Conservation (phyloP, 2,329 filamentous ascomycete genomes). For the Microdochium trichocladiopsis region DNA sequence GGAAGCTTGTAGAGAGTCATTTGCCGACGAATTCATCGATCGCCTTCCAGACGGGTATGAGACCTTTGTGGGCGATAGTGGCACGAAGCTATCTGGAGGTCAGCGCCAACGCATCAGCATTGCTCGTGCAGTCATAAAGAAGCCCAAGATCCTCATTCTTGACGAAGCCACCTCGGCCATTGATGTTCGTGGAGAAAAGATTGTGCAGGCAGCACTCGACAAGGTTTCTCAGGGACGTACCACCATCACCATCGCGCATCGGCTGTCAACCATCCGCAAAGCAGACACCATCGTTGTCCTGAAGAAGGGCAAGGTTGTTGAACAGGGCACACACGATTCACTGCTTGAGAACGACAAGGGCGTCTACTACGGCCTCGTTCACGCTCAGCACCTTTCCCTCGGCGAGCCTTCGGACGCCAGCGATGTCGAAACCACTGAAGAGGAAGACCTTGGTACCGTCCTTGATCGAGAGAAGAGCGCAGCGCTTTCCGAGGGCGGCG, state of each 20-base stretch:
- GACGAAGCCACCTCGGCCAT: constrained; percentile 72
- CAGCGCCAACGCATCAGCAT: constrained; percentile 81
- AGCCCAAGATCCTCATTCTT: constrained; percentile 64
- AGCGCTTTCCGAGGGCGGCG: constrained; percentile 23
- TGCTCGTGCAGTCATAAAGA: constrained; percentile 65
- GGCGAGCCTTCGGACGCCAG: constrained; percentile 35
- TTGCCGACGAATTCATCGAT: constrained; percentile 63
- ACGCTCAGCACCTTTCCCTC: constrained; percentile 52
- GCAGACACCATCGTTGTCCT: constrained; percentile 76
- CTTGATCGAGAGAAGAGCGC: constrained; percentile 39
- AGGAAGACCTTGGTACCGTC: constrained; percentile 30
- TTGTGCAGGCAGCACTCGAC: constrained; percentile 59
- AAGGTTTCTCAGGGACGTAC: constrained; percentile 56
- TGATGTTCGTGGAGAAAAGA: constrained; percentile 44
- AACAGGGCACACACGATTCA: constrained; percentile 69
- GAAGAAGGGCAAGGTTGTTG: constrained; percentile 61
- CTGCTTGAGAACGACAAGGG: constrained; percentile 54
- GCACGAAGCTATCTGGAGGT: constrained; percentile 74
- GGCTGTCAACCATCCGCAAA: constrained; percentile 67
- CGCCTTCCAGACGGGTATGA: constrained; percentile 60
- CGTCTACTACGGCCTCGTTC: constrained; percentile 61
- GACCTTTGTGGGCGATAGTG: constrained; percentile 69
- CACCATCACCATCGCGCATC: constrained; percentile 68
- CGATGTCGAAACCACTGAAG: constrained; percentile 23
- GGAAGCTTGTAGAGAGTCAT: constrained; percentile 59